Base-by-base conservation (phyloP, 805 yeast genomes). In the Candida odintsovae region DNA sequence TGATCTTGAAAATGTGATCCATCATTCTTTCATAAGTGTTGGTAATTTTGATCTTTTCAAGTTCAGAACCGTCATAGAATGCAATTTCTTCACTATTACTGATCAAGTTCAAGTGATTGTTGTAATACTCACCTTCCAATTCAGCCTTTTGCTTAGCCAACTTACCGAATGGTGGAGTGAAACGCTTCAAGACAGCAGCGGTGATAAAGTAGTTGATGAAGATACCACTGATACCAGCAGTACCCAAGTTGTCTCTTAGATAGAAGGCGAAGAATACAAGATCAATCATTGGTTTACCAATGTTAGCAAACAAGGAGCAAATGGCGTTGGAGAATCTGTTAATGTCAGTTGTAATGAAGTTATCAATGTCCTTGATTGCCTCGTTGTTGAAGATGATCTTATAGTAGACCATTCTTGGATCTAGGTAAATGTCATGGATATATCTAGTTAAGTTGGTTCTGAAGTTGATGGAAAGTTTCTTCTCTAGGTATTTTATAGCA, bases 51-150 rank as follows among this genome's bases (percentile, higher is more conserved):
- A 66, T 58, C 58, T 83, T 84, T 65, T 90, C 97, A 49, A 90
- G 77, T 12, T 73, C 70, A 0, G 92, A 82, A 19, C 98, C 98
- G 61, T 90, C 90, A 63, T 90, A 90, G 61, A 90, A 90, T 0
- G 96, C 95, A 56, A 90, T 89, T 62, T 90, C 97, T 67, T 90
- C 98, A 59, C 90, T 83, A 59, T 90, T 90, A 48, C 84, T 83
- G 59, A 89, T 89, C 63, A 90, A 73, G 59, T 87, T 86, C 58
- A 89, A 70, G 62, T 90, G 95, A 55, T 86, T 84, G 55, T 86
- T 89, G 63, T 90, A 86, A 62, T 87, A 90, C 47, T 85, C 84
- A 41, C 97, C 97, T 68, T 90, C 97, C 28, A 90, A 75, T 43
- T 79, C 79, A 11, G 95, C 85, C 62, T 81, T 84, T 37, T 69